Conservation (phyloP, 495 filamentous ascomycete genomes). For the Penicillium waksmanii region DNA sequence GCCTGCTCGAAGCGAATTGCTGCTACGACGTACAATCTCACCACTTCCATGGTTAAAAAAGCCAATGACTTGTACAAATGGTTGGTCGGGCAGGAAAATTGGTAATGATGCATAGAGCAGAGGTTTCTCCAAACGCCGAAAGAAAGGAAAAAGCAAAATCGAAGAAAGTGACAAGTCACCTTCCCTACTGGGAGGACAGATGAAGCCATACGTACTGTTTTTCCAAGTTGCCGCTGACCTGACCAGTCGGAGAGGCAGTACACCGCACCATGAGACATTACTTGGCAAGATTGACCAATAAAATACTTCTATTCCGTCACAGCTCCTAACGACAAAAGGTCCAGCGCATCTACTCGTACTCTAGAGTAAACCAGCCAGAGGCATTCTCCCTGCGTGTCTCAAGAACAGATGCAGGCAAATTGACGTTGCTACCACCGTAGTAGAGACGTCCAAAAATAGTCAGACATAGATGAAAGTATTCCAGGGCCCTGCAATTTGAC, state of each 20-base stretch:
- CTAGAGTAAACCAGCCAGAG: background rate
- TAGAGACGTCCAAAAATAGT: background rate
- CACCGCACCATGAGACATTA: background rate
- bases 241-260: background rate
- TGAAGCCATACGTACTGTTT: background rate
- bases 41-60: background rate
- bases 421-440: background rate
- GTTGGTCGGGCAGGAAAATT: background rate
- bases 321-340: background rate
- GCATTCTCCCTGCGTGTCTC: slow-evolving; percentile 1
- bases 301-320: background rate
- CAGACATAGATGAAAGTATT: background rate
- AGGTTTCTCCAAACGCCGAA: background rate
- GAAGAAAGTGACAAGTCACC: background rate
- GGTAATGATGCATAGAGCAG: background rate
- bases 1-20: background rate
- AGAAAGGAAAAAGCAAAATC: background rate
- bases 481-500: background rate
- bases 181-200: background rate
- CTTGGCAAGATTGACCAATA: background rate
- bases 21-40: background rate
- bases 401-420: background rate
- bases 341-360: background rate
- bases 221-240: background rate
- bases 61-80: background rate